Conservation (phyloP, 192 early-diverging fungal species). For the Polychytrium aggregatum region DNA sequence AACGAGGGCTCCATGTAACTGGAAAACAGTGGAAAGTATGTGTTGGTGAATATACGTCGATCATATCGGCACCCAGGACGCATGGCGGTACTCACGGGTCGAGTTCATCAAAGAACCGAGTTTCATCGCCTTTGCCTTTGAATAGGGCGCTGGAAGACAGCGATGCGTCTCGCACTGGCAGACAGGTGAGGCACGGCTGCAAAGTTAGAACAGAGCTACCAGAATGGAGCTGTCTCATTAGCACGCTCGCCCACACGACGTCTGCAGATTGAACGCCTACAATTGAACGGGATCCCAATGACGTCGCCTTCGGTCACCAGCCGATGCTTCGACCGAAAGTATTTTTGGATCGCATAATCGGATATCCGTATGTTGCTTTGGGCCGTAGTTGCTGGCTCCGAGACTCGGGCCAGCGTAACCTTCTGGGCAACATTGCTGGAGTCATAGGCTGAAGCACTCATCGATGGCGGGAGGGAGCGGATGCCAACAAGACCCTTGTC, state of each 20-base stretch:
- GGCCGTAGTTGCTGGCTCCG: slow-evolving; percentile 47
- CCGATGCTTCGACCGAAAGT: slow-evolving; percentile 51
- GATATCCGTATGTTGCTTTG: slow-evolving; percentile 50
- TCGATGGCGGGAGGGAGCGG: slow-evolving; percentile 7
- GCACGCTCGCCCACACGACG: slow-evolving; percentile 6
- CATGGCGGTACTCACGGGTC: too few species aligned
- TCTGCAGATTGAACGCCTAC: slow-evolving; percentile 32
- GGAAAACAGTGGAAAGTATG: too few species aligned
- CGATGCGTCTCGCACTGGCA: too few species aligned
- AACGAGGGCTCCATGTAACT: too few species aligned
- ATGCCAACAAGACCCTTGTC: slow-evolving; percentile 6
- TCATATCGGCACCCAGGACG: too few species aligned
- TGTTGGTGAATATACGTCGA: too few species aligned
- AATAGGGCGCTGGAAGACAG: too few species aligned
- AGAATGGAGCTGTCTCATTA: slow-evolving; percentile 23
- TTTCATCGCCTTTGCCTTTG: slow-evolving; percentile 25
- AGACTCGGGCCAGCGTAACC: slow-evolving; percentile 54
- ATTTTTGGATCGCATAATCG: slow-evolving; percentile 40
- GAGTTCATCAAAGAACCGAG: slow-evolving; percentile 13
- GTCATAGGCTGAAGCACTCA: slow-evolving; percentile 1
- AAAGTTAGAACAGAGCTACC: too few species aligned
- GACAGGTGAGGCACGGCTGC: too few species aligned
- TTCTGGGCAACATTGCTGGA: slow-evolving; percentile 34
- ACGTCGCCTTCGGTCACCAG: slow-evolving; percentile 62
- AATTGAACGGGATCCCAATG: slow-evolving; percentile 51